Base-by-base conservation (phyloP, 2,329 filamentous ascomycete genomes). In the Passalora sequoiae region DNA sequence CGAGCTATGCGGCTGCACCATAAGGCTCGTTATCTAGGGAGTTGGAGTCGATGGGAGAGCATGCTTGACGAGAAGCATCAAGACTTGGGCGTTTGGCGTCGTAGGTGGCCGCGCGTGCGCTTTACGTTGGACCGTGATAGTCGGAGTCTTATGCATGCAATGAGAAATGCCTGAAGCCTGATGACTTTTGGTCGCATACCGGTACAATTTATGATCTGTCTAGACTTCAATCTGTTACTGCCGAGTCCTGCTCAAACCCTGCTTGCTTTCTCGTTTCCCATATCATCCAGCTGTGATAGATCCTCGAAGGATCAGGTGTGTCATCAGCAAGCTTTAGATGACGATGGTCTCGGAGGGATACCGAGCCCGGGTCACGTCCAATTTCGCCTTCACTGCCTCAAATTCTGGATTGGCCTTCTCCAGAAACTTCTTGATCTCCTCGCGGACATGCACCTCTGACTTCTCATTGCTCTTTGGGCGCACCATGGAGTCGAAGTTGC, bases 341-440 rank as follows among this genome's bases (percentile, higher is more conserved):
- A n/a, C n/a, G n/a, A n/a, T n/a, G n/a, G n/a, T n/a, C 28, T 9
- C 16, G 6, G 28, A 16, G 21, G 5, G 17, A 39, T 44, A 30
- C 27, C 21, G 30, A 9, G 38, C 27, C 38, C 38, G 31, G 38
- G 45, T 42, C 6, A 17, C 20, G 7, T 21, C n/a, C 22, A 49
- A 19, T 8, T 49, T 37, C 4, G 15, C 12, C 41, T 45, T 37
- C 12, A 42, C 20, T 6, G 35, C 36, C 25, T 41, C 42, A 13
- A 49, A 44, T 3, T 42, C 21, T 4, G 19, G 6, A 7, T 41
- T 7, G 8, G 21, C 28, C 3, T 17, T 24, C 4, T 19, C 36
- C 37, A 41, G 22, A 16, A 33, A 41, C 7, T 4, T n/a, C 16
- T 24, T 17, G 22, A 48, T 15, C 16, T 15, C 5, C 8, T 38